Conservation (phyloP, 2,329 filamentous ascomycete genomes). For the Diaporthe sp. region DNA sequence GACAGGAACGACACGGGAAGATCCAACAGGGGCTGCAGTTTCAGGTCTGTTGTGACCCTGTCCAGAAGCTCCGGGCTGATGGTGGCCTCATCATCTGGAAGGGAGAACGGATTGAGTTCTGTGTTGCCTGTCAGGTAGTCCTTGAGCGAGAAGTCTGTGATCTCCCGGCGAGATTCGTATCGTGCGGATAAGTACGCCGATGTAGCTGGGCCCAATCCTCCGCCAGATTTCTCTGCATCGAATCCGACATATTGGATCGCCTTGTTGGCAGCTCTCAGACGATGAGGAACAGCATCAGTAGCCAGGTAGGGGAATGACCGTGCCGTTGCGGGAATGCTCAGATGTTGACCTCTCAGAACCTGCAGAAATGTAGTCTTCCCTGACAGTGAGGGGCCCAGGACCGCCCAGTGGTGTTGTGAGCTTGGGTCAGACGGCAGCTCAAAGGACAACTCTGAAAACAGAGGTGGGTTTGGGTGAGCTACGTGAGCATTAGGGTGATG, state of each 20-base stretch:
- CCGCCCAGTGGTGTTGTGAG: conserved; percentile 78
- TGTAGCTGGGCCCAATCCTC: conserved; percentile 64
- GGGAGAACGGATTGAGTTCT: conserved; percentile 80
- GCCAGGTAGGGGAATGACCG: conserved; percentile 85
- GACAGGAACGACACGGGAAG: conserved; percentile 92
- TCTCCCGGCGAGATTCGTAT: conserved; percentile 89
- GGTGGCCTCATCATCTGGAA: conserved; percentile 60
- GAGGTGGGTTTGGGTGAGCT: conserved; percentile 72
- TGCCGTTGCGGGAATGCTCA: conserved; percentile 81
- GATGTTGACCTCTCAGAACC: conserved; percentile 79
- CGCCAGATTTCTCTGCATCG: conserved; percentile 75
- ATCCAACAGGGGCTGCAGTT: conserved; percentile 75
- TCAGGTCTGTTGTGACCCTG: conserved; percentile 77
- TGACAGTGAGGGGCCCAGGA: conserved; percentile 83
- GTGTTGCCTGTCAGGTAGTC: conserved; percentile 88
- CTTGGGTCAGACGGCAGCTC: conserved; percentile 70
- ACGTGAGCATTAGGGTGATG: conserved; percentile 72
- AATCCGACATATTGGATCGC: conserved; percentile 95
- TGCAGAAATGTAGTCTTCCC: conserved; percentile 88
- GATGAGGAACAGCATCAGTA: conserved; percentile 67
- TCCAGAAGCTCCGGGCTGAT: conserved; percentile 66
- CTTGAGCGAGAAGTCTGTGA: conserved; percentile 85
- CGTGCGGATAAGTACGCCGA: conserved; percentile 89
- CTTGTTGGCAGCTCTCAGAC: conserved; percentile 69
- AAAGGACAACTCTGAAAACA: conserved; percentile 81